phyloP scores from a whole-genome alignment of 495 filamentous ascomycete genomes.

The Neurospora sp. region DNA sequence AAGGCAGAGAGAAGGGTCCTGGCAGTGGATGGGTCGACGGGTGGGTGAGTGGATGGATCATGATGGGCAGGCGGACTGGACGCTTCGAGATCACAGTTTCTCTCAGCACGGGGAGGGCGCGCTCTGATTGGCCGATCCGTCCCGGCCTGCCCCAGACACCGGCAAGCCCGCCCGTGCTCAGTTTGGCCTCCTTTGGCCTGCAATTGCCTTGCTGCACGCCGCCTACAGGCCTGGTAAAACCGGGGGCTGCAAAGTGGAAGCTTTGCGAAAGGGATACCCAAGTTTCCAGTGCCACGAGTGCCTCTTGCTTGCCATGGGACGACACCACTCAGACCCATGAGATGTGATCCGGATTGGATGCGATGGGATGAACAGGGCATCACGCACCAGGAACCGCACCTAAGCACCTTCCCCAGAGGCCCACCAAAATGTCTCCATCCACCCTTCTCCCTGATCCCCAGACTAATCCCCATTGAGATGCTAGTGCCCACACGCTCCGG shows the following conservation, averaged over 20 bases:
- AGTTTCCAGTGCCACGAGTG: neutral
- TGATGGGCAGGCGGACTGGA: neutral
- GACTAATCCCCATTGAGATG: neutral
- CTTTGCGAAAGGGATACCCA: neutral
- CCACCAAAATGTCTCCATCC: neutral
- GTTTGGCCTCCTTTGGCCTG: constrained; percentile 6
- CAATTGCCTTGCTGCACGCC: neutral
- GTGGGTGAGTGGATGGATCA: neutral
- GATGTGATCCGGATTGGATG: neutral
- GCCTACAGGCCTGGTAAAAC: constrained; percentile 7
- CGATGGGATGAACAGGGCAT: neutral
- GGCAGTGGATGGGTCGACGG: neutral
- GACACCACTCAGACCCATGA: neutral
- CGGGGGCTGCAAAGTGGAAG: neutral
- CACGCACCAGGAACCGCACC: neutral
- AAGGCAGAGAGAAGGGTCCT: constrained; percentile 17
- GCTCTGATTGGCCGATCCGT: constrained; percentile 17
- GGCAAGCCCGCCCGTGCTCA: constrained; percentile 15
- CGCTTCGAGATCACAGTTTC: constrained; percentile 21
- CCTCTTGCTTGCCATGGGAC: neutral
- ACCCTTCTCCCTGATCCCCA: neutral
- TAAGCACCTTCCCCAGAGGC: neutral
- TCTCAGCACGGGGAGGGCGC: constrained; percentile 7
- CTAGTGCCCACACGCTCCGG: neutral
- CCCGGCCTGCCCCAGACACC: constrained; percentile 2